Evolutionary conservation across 148 eudicot species (phyloP).

Genomic region (Rhododendron molle): DNA sequence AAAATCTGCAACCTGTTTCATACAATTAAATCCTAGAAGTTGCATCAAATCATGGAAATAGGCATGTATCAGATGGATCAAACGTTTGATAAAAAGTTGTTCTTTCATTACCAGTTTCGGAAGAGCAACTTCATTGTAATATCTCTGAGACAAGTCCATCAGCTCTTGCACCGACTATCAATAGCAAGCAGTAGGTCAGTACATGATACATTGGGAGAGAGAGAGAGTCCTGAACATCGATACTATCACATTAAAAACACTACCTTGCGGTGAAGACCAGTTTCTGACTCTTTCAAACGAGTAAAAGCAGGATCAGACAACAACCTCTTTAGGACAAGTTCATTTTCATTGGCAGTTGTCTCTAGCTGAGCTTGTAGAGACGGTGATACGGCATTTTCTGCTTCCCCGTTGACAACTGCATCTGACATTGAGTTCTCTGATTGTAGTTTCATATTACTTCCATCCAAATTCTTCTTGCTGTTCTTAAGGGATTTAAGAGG

Average conservation of each 20-base stretch:
- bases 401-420: conserved; percentile 30
- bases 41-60: conserved; percentile 5
- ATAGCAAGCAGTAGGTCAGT: conserved; percentile 15
- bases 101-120: conserved; percentile 83
- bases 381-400: conserved; percentile 29
- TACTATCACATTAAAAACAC: not conserved
- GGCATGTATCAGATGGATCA: not conserved
- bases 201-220: not conserved
- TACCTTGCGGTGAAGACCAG: conserved; percentile 97
- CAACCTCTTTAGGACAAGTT: conserved; percentile 53
- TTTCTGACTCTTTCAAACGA: conserved; percentile 79
- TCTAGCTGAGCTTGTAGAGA: conserved; percentile 34
- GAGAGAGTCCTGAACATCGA: not conserved
- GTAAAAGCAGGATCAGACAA: conserved; percentile 85
- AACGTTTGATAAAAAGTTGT: not conserved
- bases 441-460: conserved; percentile 29
- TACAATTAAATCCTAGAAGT: conserved; percentile 11
- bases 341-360: conserved; percentile 42
- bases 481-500: conserved; percentile 86
- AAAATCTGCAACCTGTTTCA: conserved; percentile 93
- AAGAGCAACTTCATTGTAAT: conserved; percentile 88
- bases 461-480: conserved; percentile 62
- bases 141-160: conserved; percentile 77
- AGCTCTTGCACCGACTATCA: conserved; percentile 85
- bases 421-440: conserved; percentile 36